Conservation (phyloP, 2,329 filamentous ascomycete genomes). For the Ceratocystis cacaofunesta region DNA sequence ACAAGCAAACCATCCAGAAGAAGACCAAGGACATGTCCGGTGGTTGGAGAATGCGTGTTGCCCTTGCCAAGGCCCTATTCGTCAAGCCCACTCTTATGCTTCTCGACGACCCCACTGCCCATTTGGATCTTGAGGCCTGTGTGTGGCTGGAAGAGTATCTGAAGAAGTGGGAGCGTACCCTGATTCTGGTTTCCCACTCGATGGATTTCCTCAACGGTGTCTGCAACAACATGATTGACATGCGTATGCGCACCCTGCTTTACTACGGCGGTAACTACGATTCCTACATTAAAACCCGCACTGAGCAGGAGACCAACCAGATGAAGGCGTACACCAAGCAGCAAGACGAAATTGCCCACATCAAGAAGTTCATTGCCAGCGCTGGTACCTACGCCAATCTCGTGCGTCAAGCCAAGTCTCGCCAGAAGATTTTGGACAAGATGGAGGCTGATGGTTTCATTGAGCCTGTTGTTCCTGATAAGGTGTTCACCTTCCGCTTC, state of each 20-base stretch:
- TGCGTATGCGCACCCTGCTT: constrained; percentile 73
- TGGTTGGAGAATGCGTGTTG: constrained; percentile 99
- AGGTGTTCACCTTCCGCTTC: constrained; percentile 94
- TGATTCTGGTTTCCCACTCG: constrained; percentile 92
- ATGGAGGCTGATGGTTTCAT: constrained; percentile 99
- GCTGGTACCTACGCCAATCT: constrained; percentile 99
- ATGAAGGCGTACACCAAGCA: constrained; percentile 99
- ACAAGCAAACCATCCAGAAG: constrained; percentile 95
- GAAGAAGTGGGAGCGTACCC: constrained; percentile 98
- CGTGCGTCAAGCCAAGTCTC: constrained; percentile 95
- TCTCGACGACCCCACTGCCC: constrained; percentile 94
- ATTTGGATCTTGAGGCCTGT: constrained; percentile 97
- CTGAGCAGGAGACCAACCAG: constrained; percentile 93
- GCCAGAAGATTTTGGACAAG: constrained; percentile 99
- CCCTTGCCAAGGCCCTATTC: constrained; percentile 91
- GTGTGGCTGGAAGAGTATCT: constrained; percentile 99
- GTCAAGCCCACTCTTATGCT: constrained; percentile 92
- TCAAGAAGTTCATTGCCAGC: constrained; percentile 99
- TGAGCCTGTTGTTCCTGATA: constrained; percentile 70
- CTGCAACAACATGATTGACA: constrained; percentile 96
- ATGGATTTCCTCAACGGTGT: constrained; percentile 99
- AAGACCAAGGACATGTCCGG: constrained; percentile 99
- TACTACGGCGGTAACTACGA: constrained; percentile 99
- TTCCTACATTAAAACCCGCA: constrained; percentile 85
- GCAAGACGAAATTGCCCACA: constrained; percentile 96